Evolutionary conservation across 805 yeast species (phyloP), one percentile per base, ranked within the genome.

Genomic region (Yarrowia hollandica): DNA sequence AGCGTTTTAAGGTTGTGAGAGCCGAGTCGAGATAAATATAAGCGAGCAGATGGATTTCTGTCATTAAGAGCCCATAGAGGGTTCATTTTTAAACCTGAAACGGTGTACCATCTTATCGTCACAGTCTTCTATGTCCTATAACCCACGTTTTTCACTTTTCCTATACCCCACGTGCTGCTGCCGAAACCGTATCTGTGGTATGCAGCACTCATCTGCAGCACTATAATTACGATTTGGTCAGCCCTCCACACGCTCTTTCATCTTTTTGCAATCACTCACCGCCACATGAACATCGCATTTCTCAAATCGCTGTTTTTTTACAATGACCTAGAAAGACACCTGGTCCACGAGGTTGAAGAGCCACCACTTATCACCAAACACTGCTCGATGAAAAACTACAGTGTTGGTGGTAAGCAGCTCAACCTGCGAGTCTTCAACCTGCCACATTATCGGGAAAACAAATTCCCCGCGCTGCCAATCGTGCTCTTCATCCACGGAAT

Each of bases 401-500:
- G 4, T n/a, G 58, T 52, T 19, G 26, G 21, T 2, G 57, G 22
- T 26, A 23, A 35, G 14, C 16, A 62, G 19, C 39, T 63, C 18
- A 38, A 56, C 9, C 55, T 67, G 7, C 59, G 69, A 18, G 60
- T 61, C 8, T 46, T 67, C 30, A 41, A 38, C 14, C 61, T 69
- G 15, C 74, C 72, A 1, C 65, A 70, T 28, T 64, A 64, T 37
- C 65, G 68, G 25, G 67, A 62, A 15, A 60, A 64, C 48, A 65
- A 68, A 58, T 57, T 71, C 26, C 72, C 71, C 1, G 58, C 60
- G 5, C 61, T 82, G 37, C 95, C 95, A 0, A 73, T 84, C 2
- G 70, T 86, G 5, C 71, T 89, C 2, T 81, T 90, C 60, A 68
- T 91, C 16, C 97, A 90, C 73, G 98, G 98, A 0, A 71, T 92